Evolutionary conservation across 805 yeast species (phyloP).

Genomic region (Saitoella complicata): DNA sequence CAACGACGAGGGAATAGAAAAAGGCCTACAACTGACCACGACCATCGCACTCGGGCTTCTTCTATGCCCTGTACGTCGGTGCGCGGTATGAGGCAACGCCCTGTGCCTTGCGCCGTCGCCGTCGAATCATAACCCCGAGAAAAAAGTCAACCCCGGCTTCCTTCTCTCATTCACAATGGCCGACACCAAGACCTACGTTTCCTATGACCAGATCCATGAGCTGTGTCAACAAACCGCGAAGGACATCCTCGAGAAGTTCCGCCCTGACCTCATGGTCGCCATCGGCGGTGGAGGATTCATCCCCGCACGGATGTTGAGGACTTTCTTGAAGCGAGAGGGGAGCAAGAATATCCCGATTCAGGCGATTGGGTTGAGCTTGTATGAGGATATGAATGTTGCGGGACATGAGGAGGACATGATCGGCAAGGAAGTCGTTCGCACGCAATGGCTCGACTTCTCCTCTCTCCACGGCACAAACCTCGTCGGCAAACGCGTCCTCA

Average conservation of each 20-base stretch:
- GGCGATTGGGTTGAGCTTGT: conserved; percentile 84
- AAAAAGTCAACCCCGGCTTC: too few species aligned
- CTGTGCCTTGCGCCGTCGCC: too few species aligned
- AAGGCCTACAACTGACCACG: too few species aligned
- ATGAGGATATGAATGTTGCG: conserved; percentile 24
- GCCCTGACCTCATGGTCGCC: conserved; percentile 84
- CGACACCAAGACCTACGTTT: conserved; percentile 34
- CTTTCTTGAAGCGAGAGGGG: conserved; percentile 79
- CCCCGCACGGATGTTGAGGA: conserved; percentile 54
- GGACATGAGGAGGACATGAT: conserved; percentile 33
- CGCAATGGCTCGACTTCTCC: conserved; percentile 82
- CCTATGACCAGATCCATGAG: conserved; percentile 71
- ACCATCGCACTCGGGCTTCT: too few species aligned
- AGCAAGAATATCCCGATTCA: conserved; percentile 80
- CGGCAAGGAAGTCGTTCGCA: conserved; percentile 69
- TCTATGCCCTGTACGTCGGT: too few species aligned
- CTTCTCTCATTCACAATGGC: conserved; percentile 6
- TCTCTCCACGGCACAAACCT: conserved; percentile 51
- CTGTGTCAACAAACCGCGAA: conserved; percentile 55
- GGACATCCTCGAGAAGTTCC: conserved; percentile 36
- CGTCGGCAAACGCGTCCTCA: conserved; percentile 64
- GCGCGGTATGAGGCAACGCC: too few species aligned
- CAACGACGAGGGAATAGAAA: too few species aligned
- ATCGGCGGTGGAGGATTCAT: conserved; percentile 35
- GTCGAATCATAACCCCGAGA: too few species aligned